These are phyloP conservation scores for Scutellaria barbata DNA, from an alignment of 257 asterid genomes.

Conservation along the genomic window DNA sequence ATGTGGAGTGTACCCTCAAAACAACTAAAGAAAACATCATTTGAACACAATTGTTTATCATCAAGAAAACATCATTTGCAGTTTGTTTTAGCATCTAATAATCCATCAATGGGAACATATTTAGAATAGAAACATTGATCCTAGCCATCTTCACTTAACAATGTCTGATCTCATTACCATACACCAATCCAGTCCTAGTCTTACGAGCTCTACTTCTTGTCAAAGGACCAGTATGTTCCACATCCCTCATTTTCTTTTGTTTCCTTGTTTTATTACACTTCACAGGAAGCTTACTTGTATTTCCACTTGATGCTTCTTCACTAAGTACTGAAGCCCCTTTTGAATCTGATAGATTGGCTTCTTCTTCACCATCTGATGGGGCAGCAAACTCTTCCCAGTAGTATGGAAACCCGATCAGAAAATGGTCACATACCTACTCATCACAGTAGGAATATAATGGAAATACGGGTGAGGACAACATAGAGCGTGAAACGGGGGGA, in stretches of 20 bases:
- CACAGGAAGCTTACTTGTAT: background rate
- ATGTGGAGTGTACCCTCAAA: too few relatives aligned
- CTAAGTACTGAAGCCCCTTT: constrained; percentile 24
- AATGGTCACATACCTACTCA: constrained; percentile 55
- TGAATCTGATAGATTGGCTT: constrained; percentile 24
- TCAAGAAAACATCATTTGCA: too few relatives aligned
- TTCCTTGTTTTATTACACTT: background rate
- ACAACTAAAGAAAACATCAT: too few relatives aligned
- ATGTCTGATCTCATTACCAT: too few relatives aligned
- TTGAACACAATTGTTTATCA: too few relatives aligned
- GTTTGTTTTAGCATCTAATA: too few relatives aligned
- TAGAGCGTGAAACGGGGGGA: background rate
- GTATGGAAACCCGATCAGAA: constrained; percentile 72
- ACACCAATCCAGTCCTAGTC: background rate
- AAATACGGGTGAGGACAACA: background rate
- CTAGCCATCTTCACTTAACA: too few relatives aligned
- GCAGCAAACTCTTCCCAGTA: constrained; percentile 68
- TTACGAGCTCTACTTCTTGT: constrained; percentile 50
- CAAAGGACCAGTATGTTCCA: constrained; percentile 31
- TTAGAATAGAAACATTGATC: too few relatives aligned
- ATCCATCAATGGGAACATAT: too few relatives aligned
- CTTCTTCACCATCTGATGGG: constrained; percentile 42
- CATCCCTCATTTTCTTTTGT: constrained; percentile 16
- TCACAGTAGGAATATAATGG: constrained; percentile 13
- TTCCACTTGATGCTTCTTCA: constrained; percentile 28